Base-by-base conservation (phyloP, 2,329 filamentous ascomycete genomes). In the Talaromyces sp. region DNA sequence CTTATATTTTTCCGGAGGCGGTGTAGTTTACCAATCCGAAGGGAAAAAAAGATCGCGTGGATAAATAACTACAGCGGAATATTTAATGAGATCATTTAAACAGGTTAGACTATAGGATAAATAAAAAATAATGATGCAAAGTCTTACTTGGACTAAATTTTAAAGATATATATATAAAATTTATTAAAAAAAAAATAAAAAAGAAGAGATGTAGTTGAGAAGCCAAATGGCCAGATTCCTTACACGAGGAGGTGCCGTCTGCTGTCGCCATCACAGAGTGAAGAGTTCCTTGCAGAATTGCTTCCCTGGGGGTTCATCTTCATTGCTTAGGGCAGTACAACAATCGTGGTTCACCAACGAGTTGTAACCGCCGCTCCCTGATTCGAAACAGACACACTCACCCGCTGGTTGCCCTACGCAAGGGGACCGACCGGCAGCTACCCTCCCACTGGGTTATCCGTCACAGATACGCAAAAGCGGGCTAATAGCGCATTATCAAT, bases 211-310 rank as follows among this genome's bases (percentile, higher is more conserved):
- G 71, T 65, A 68, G 77, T 79, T 68, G 77, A 75, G 69, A 67
- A 72, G 69, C 75, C 76, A 74, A 74, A 70, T 69, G 74, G 72
- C 68, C 69, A 72, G 68, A 56, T 72, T 72, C 71, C 75, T 71
- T 76, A 74, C 76, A 77, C 72, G 70, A 69, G 72, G 72, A 70
- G 79, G 78, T 82, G 82, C 84, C 75, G 75, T 84, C 83, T 81
- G 79, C 77, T 77, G 74, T 79, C 82, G 82, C 83, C 82, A 83
- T 77, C 78, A 76, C 78, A 79, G 82, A 82, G 81, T 80, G 82
- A 78, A 81, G 76, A 75, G 75, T 73, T 80, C 82, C 84, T 82
- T 85, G 83, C 82, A 82, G 81, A 83, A 84, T 85, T 82, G 76
- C 83, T 84, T 83, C 82, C 81, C 83, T 85, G 81, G 83, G 84